Percentiles rank a stretch among this genome's conserved stretches.
These are phyloP conservation scores for Pleurotus salmoneostramineus DNA, from an alignment of 768 basidiomycete genomes.

Conservation along the genomic window DNA sequence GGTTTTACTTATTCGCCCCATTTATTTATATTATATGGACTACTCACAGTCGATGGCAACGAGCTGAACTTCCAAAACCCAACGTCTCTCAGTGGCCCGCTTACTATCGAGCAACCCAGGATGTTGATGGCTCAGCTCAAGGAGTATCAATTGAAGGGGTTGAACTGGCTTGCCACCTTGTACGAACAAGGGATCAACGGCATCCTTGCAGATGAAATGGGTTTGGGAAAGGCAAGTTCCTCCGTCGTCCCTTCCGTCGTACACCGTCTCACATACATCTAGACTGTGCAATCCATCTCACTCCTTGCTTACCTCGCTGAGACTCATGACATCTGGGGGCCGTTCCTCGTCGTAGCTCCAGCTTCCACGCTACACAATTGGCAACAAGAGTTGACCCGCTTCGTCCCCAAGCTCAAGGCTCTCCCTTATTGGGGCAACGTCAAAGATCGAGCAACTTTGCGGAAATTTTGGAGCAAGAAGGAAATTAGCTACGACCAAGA, in stretches of 20 bases:
- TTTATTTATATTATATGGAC: no score
- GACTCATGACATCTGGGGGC: conserved; percentile 98
- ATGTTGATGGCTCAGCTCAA: conserved; percentile 97
- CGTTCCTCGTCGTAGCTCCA: conserved; percentile 96
- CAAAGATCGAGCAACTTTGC: conserved; percentile 89
- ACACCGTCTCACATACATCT: neutral
- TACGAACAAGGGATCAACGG: conserved; percentile 99
- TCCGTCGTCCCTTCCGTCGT: neutral
- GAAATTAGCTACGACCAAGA: conserved; percentile 93
- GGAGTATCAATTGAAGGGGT: conserved; percentile 96
- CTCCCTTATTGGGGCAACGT: conserved; percentile 98
- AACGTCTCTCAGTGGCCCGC: conserved; percentile 77
- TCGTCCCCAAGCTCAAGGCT: conserved; percentile 91
- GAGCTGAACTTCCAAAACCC: conserved; percentile 99
- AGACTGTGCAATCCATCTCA: conserved; percentile 98
- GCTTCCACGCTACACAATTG: conserved; percentile 98
- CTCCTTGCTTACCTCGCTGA: conserved; percentile 94
- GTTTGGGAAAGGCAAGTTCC: conserved; percentile 69
- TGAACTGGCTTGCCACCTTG: conserved; percentile 96
- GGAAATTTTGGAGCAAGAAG: conserved; percentile 98
- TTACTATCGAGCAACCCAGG: conserved; percentile 87
- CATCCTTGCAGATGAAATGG: conserved; percentile 99
- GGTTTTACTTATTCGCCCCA: neutral
- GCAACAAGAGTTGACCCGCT: conserved; percentile 97
- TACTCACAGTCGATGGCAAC: conserved; percentile 76